Base-by-base conservation (phyloP, 2,329 filamentous ascomycete species). In the Hypoxylon sp. region DNA sequence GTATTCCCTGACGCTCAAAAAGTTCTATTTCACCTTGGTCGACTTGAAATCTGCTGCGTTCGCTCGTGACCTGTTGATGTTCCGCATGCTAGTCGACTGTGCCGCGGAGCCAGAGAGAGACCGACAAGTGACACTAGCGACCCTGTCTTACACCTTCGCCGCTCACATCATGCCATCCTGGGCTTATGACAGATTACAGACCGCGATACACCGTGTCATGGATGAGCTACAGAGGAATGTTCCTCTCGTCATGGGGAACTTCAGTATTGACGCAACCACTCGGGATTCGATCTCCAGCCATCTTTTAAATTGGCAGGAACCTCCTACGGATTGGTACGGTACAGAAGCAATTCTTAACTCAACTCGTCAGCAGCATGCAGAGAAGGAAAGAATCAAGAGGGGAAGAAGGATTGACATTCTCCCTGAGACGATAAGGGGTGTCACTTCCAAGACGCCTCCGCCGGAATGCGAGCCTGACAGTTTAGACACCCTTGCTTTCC, bases 1-100 rank as follows among this genome's bases (percentile, higher is more conserved):
- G 1, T 34, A 17, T n/a, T 25, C 50, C n/a, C 28, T 46, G n/a
- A 25, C 50, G 13, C 13, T 17, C 9, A 56, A 56, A 25, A 23
- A 34, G 2, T 55, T 45, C n/a, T 55, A 55, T 5, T 55, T 55
- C 23, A 45, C 51, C 14, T 45, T 55, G n/a, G 52, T 55, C 4
- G 52, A 55, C 21, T 21, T 32, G 3, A 25, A 53, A 11, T 25
- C 51, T 28, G 19, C n/a, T 3, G 5, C 52, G 19, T 45, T 55
- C 28, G 23, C 36, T 45, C 36, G 52, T 14, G 25, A 55, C 52
- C 52, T 55, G 23, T 45, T 55, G 17, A 45, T 55, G 7, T 43
- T 45, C 36, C 36, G 52, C 23, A 55, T 43, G 52, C 13, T 55
- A 23, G 10, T 38, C 36, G 52, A 45, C 36, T 30, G 25, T n/a